Conservation (phyloP, 345 rosid species). For the Cardamine resedifolia region DNA sequence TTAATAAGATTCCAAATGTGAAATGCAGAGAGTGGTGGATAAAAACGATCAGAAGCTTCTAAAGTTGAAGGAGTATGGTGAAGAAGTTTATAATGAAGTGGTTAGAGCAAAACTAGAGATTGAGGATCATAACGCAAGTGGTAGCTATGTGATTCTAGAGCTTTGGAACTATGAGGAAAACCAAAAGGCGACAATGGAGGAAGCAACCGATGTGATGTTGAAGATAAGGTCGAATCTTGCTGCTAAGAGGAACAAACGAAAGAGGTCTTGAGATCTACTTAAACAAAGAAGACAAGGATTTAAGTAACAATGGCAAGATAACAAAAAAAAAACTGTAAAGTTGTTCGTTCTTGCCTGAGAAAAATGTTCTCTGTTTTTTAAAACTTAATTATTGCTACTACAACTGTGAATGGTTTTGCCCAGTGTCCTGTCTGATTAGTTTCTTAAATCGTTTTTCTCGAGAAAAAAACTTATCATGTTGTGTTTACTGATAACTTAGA, state of each 20-base stretch:
- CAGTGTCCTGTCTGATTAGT: neutral
- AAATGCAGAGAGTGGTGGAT: conserved; percentile 26
- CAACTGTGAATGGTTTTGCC: neutral
- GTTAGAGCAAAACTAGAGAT: conserved; percentile 27
- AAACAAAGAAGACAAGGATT: neutral
- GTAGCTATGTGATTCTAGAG: conserved; percentile 24
- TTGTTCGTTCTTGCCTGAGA: neutral
- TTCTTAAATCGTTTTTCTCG: neutral
- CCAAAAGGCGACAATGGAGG: conserved; percentile 25
- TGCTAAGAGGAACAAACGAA: conserved; percentile 9
- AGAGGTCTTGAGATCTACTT: conserved; percentile 14
- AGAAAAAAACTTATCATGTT: neutral
- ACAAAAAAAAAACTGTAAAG: neutral
- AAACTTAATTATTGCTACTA: neutral
- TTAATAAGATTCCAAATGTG: neutral
- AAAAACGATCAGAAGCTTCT: conserved; percentile 25
- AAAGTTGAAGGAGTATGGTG: conserved; percentile 23
- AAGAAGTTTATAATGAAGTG: conserved; percentile 27
- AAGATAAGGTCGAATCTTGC: neutral
- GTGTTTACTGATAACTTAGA: neutral
- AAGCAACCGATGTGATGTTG: conserved; percentile 19
- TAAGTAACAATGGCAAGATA: neutral
- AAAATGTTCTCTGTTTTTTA: neutral
- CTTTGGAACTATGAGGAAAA: conserved; percentile 30
- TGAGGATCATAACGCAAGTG: conserved; percentile 36